Percentiles rank a stretch among this genome's conserved stretches.
Evolutionary conservation across 2,329 filamentous ascomycete species (phyloP).

Genomic region (Pseudogymnoascus sp.): DNA sequence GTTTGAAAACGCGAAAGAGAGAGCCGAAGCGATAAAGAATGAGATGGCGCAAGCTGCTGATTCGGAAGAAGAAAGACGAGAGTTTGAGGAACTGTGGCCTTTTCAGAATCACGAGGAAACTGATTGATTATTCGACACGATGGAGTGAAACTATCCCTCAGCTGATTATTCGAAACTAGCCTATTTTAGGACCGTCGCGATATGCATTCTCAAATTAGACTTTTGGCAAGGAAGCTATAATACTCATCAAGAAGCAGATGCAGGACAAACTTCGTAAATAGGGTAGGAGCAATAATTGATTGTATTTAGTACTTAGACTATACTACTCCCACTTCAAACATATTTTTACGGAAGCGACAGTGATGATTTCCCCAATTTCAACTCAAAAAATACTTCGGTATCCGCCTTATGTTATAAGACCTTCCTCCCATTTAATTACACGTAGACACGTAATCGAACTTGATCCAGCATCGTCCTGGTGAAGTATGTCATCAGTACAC

Average conservation of each 20-base stretch:
- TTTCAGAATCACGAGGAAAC: conserved; percentile 20
- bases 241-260: not conserved
- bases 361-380: not conserved
- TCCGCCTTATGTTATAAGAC: not conserved
- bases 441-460: not conserved
- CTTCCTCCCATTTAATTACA: not conserved
- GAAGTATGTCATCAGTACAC: not conserved
- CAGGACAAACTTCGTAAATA: not conserved
- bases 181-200: not conserved
- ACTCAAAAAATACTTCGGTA: not conserved
- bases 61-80: conserved; percentile 17
- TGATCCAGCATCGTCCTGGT: not conserved
- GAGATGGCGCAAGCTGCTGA: conserved; percentile 19
- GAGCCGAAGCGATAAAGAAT: conserved; percentile 16
- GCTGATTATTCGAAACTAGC: not conserved
- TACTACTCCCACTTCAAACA: not conserved
- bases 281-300: not conserved
- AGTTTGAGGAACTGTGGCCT: conserved; percentile 17
- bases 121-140: conserved; percentile 14
- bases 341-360: not conserved
- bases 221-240: not conserved
- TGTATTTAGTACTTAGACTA: not conserved
- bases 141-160: not conserved
- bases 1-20: conserved; percentile 18
- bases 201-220: not conserved